Conservation (phyloP, 2,329 filamentous ascomycete genomes). For the Cercospora sp. region DNA sequence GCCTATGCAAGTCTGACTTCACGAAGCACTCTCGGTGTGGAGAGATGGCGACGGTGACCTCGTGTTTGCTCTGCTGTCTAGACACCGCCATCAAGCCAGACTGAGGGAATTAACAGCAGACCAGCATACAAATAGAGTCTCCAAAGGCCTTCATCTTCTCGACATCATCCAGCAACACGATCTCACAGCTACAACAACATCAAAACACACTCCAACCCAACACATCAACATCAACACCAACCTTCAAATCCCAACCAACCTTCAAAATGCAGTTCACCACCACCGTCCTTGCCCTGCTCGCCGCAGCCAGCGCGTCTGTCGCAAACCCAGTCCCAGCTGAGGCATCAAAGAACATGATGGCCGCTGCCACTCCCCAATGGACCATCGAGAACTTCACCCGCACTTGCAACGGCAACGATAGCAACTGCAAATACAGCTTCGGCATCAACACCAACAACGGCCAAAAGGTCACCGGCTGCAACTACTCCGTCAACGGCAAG, state of each 20-base stretch:
- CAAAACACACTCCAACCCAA: neutral
- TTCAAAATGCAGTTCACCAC: conserved; percentile 29
- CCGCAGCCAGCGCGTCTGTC: conserved; percentile 22
- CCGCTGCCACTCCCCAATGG: conserved; percentile 22
- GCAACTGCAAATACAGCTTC: conserved; percentile 25
- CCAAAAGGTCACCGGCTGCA: conserved; percentile 18
- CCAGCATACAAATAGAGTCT: neutral
- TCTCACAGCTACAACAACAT: neutral
- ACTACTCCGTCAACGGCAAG: conserved; percentile 24
- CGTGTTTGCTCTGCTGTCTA: neutral
- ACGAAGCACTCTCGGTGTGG: neutral
- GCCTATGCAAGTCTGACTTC: neutral
- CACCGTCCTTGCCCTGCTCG: conserved; percentile 22
- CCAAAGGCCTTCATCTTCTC: neutral
- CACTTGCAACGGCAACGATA: conserved; percentile 20
- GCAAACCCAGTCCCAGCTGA: conserved; percentile 18
- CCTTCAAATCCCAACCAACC: conserved; percentile 4
- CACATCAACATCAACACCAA: conserved; percentile 2
- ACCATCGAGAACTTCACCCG: conserved; percentile 29
- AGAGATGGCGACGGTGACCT: neutral
- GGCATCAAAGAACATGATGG: conserved; percentile 21
- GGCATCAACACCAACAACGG: conserved; percentile 28
- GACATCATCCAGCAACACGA: conserved; percentile 6
- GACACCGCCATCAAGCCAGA: neutral
- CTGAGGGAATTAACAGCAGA: neutral